These are phyloP conservation scores for Chlamydomonas sphaeroides DNA, from an alignment of 139 green algal species.

Conservation along the genomic window DNA sequence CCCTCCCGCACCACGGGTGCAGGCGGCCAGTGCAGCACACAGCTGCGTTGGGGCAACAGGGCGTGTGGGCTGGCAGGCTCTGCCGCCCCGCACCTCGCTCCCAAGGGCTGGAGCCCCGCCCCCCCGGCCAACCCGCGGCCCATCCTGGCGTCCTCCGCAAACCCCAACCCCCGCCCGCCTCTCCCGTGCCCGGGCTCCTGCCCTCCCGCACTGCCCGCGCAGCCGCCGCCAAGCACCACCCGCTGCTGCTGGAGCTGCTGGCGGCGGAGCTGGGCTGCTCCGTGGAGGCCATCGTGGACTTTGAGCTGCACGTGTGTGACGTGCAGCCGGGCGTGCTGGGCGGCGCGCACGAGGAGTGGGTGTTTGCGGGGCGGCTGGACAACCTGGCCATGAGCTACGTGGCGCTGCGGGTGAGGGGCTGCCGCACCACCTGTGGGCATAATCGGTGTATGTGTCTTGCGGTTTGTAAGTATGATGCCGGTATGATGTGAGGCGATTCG, in stretches of 20 bases:
- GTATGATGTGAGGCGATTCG: too few relatives aligned
- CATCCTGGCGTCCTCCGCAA: too few relatives aligned
- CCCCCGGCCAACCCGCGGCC: too few relatives aligned
- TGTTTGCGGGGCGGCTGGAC: constrained; percentile 93
- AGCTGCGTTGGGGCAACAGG: too few relatives aligned
- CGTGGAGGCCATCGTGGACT: constrained; percentile 88
- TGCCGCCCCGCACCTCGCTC: too few relatives aligned
- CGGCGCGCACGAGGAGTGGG: constrained; percentile 86
- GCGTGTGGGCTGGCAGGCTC: too few relatives aligned
- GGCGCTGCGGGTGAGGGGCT: constrained; percentile 61
- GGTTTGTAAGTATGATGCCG: too few relatives aligned
- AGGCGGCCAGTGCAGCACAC: too few relatives aligned
- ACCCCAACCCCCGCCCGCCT: not conserved
- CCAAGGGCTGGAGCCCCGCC: too few relatives aligned
- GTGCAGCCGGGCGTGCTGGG: constrained; percentile 75
- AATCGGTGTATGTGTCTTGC: too few relatives aligned
- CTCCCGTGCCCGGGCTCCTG: not conserved
- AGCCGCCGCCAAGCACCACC: constrained; percentile 71
- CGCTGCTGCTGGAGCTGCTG: constrained; percentile 80
- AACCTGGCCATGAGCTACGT: constrained; percentile 92
- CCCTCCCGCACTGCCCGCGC: constrained; percentile 3
- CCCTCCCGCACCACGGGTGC: too few relatives aligned
- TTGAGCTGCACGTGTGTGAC: constrained; percentile 97
- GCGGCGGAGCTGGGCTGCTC: constrained; percentile 51
- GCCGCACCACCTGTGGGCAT: too few relatives aligned